A percentile compares a stretch with the other conserved stretches of the same genome.
phyloP scores from a whole-genome alignment of 208 protist genomes.

The Trypanosoma lewisi region DNA sequence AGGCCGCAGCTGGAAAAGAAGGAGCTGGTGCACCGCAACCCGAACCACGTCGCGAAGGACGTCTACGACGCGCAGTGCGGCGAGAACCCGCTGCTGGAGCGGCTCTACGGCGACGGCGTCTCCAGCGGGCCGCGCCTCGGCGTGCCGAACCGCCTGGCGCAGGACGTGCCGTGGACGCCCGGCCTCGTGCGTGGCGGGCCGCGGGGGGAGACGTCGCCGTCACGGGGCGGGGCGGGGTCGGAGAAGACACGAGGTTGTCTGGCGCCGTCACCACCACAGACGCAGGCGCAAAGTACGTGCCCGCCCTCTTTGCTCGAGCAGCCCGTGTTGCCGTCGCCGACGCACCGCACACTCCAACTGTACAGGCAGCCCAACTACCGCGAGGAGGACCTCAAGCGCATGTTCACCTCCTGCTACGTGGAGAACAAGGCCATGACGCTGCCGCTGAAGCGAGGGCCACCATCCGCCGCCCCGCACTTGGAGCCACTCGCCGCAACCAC shows the following conservation, averaged over 20 bases:
- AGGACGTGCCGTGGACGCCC: slow-evolving; percentile 13
- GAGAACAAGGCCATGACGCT: slow-evolving; percentile 31
- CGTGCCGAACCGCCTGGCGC: slow-evolving; percentile 68
- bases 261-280: slow-evolving; percentile 39
- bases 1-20: slow-evolving; percentile 35
- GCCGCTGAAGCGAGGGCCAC: slow-evolving; percentile 17
- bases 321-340: neutral
- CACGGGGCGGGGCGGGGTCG: neutral
- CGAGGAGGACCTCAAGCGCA: slow-evolving; percentile 51
- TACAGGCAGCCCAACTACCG: slow-evolving; percentile 55
- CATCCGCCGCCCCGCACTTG: slow-evolving; percentile 28
- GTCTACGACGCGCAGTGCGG: slow-evolving; percentile 60
- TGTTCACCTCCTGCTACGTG: slow-evolving; percentile 35
- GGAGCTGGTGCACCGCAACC: slow-evolving; percentile 75
- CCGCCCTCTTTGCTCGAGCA: no score
- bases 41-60: slow-evolving; percentile 83
- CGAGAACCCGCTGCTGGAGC: slow-evolving; percentile 68
- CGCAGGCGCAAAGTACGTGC: neutral
- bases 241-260: slow-evolving; percentile 28
- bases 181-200: neutral
- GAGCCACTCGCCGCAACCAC: slow-evolving; percentile 22
- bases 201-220: slow-evolving; percentile 20
- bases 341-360: slow-evolving; percentile 52
- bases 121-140: slow-evolving; percentile 57
- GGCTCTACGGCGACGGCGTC: slow-evolving; percentile 73